Percentiles rank a stretch among this genome's conserved stretches.
Evolutionary conservation across 306 rosid species (phyloP).

Genomic region (Pachyrhizus erosus): DNA sequence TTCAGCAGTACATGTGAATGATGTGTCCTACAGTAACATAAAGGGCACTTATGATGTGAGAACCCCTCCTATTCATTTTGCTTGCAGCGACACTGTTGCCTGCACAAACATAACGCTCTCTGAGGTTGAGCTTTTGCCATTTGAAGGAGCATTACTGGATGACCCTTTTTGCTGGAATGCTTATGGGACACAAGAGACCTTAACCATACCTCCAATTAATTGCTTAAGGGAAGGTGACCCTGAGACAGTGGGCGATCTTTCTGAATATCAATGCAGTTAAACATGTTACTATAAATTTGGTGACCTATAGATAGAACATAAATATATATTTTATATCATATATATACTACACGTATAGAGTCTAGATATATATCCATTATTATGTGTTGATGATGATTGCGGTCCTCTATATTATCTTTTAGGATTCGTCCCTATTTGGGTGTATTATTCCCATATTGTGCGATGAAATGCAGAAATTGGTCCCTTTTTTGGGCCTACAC

Average conservation of each 20-base stretch:
- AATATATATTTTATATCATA: slow-evolving; percentile 15
- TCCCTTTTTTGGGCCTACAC: slow-evolving; percentile 33
- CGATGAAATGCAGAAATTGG: slow-evolving; percentile 49
- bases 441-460: slow-evolving; percentile 54
- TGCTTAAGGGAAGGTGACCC: slow-evolving; percentile 84
- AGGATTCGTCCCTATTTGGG: slow-evolving; percentile 69
- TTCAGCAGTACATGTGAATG: slow-evolving; percentile 82
- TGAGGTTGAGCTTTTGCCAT: slow-evolving; percentile 85
- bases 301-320: slow-evolving; percentile 28
- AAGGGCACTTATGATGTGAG: slow-evolving; percentile 95
- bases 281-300: not conserved
- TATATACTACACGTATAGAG: slow-evolving; percentile 44
- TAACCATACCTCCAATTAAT: slow-evolving; percentile 86
- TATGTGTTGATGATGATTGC: slow-evolving; percentile 38
- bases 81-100: slow-evolving; percentile 87
- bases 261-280: slow-evolving; percentile 60
- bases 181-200: slow-evolving; percentile 77
- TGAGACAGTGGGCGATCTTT: slow-evolving; percentile 50
- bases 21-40: slow-evolving; percentile 68
- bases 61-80: slow-evolving; percentile 88
- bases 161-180: slow-evolving; percentile 98
- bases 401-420: slow-evolving; percentile 32
- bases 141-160: slow-evolving; percentile 80
- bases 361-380: not conserved
- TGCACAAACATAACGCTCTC: slow-evolving; percentile 87